Conservation (phyloP, 306 rosid genomes). For the Prunus dulcis region DNA sequence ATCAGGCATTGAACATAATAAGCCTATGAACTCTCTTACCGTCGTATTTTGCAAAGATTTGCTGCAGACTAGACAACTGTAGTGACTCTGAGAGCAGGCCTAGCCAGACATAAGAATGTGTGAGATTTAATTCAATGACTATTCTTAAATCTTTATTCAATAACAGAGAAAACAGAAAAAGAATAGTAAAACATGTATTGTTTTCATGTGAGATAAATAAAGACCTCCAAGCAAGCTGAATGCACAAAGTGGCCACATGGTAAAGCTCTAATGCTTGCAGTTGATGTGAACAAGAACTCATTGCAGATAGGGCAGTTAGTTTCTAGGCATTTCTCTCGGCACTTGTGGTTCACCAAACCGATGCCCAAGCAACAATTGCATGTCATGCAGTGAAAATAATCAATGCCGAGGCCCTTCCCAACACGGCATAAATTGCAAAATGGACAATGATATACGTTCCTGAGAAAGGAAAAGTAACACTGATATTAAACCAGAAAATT, state of each 20-base stretch:
- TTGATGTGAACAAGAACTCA: slow-evolving; percentile 78
- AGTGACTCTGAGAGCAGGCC: slow-evolving; percentile 74
- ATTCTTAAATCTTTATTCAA: background rate
- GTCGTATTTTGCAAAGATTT: slow-evolving; percentile 69
- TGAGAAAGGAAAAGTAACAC: slow-evolving; percentile 19
- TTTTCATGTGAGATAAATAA: slow-evolving; percentile 7
- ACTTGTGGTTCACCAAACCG: slow-evolving; percentile 56
- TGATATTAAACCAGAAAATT: background rate
- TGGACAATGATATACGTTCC: slow-evolving; percentile 92
- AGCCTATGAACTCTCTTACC: slow-evolving; percentile 40
- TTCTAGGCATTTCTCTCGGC: slow-evolving; percentile 82
- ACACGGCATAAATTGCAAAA: slow-evolving; percentile 94
- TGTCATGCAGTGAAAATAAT: slow-evolving; percentile 89
- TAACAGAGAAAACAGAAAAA: background rate
- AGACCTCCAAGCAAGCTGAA: slow-evolving; percentile 83
- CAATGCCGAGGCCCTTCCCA: slow-evolving; percentile 89
- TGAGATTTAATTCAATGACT: slow-evolving; percentile 11
- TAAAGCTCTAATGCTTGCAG: slow-evolving; percentile 75
- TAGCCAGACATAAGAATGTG: slow-evolving; percentile 29
- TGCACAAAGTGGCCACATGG: slow-evolving; percentile 96
- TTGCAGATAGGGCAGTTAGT: slow-evolving; percentile 87
- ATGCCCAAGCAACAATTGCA: slow-evolving; percentile 89
- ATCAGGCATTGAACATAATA: background rate
- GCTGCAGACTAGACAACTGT: slow-evolving; percentile 82
- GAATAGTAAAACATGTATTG: background rate